These are phyloP conservation scores for Ustilago crameri DNA, from an alignment of 1,284 basidiomycete species.

Conservation along the genomic window DNA sequence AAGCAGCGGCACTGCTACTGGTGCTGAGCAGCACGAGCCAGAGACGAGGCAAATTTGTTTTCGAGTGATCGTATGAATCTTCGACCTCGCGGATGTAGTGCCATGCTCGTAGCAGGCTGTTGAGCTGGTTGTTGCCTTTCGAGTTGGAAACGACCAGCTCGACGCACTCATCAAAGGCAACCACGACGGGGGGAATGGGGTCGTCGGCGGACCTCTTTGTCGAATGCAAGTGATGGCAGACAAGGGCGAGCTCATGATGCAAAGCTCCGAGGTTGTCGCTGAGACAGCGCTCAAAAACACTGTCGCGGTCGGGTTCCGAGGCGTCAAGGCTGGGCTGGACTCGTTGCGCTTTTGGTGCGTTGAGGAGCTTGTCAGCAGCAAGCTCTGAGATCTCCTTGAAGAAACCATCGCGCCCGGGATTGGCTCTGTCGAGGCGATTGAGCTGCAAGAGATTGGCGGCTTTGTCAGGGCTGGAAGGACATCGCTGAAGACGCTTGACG, in stretches of 20 bases:
- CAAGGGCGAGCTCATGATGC: background rate
- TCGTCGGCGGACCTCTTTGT: background rate
- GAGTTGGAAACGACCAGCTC: background rate
- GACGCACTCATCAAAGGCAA: slow-evolving; percentile 18
- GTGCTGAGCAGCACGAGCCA: slow-evolving; percentile 26
- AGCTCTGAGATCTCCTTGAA: too few relatives aligned
- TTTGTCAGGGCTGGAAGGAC: too few relatives aligned
- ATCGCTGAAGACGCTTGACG: background rate
- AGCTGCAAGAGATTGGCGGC: slow-evolving; percentile 1
- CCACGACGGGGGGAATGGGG: background rate
- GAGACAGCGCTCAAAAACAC: background rate
- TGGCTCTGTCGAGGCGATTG: background rate
- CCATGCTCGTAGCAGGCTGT: slow-evolving; percentile 10
- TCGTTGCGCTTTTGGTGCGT: too few relatives aligned
- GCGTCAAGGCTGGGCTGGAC: too few relatives aligned
- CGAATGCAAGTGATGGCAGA: background rate
- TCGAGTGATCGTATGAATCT: too few relatives aligned
- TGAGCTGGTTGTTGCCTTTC: slow-evolving; percentile 1
- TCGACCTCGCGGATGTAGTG: background rate
- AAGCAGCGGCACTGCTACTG: slow-evolving; percentile 3
- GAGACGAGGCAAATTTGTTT: too few relatives aligned
- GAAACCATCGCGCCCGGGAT: background rate
- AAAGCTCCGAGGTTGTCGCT: background rate
- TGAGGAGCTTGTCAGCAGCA: background rate
- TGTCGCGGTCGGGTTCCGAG: too few relatives aligned